These are phyloP conservation scores for Biscogniauxia marginata DNA, from an alignment of 2,329 filamentous ascomycete genomes.

Conservation along the genomic window DNA sequence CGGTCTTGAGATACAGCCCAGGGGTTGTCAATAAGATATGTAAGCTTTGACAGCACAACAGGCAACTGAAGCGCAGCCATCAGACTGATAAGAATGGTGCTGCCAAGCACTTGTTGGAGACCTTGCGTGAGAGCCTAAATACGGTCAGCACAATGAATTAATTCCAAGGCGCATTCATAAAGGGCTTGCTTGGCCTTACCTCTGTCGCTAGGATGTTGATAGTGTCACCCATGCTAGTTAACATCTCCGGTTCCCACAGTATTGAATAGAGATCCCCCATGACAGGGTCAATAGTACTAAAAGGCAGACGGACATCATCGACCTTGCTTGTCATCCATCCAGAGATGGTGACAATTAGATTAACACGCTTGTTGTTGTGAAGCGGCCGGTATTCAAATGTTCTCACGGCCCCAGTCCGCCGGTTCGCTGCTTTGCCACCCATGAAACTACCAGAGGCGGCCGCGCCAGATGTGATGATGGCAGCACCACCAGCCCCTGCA, in stretches of 20 bases:
- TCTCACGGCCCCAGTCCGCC: constrained; percentile 85
- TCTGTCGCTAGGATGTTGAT: constrained; percentile 98
- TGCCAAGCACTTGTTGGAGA: constrained; percentile 90
- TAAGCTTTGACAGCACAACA: constrained; percentile 85
- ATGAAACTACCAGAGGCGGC: constrained; percentile 85
- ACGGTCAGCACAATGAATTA: constrained; percentile 27
- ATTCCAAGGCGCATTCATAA: neutral
- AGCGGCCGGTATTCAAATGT: constrained; percentile 96
- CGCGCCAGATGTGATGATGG: constrained; percentile 87
- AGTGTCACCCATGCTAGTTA: constrained; percentile 95
- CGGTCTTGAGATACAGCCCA: constrained; percentile 96
- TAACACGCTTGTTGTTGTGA: constrained; percentile 97
- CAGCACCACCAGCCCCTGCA: constrained; percentile 86
- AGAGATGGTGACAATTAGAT: constrained; percentile 90
- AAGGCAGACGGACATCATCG: constrained; percentile 93
- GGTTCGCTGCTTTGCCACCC: constrained; percentile 78
- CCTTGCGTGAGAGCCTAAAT: constrained; percentile 88
- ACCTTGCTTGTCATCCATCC: constrained; percentile 99
- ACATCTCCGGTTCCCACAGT: constrained; percentile 97
- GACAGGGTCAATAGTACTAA: constrained; percentile 91
- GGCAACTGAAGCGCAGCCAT: constrained; percentile 95
- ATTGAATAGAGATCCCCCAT: constrained; percentile 99
- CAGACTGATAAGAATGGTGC: constrained; percentile 80
- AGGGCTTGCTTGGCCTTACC: constrained; percentile 51
- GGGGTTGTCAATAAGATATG: constrained; percentile 96